These are phyloP conservation scores for Heterobasidion parviporum DNA, from an alignment of 1,284 basidiomycete genomes.

Conservation along the genomic window DNA sequence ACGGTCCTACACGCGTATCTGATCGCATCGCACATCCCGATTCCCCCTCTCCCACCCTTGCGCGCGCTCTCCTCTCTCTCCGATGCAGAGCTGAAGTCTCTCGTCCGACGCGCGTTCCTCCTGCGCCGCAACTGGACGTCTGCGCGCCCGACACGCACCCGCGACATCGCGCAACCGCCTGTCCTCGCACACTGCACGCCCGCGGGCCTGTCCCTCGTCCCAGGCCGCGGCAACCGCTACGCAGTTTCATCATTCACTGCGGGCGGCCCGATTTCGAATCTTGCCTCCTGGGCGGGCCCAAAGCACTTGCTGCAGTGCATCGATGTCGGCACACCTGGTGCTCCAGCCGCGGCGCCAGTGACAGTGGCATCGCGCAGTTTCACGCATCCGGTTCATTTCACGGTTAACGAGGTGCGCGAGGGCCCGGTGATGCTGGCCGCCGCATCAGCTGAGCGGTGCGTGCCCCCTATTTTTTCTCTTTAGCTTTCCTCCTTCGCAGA, in stretches of 20 bases:
- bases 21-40: slow-evolving; percentile 4
- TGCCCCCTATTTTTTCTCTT: neutral
- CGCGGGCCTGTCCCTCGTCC: neutral
- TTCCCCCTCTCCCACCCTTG: slow-evolving; percentile 4
- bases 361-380: neutral
- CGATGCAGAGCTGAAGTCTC: neutral
- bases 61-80: slow-evolving; percentile 1
- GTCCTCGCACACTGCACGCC: neutral
- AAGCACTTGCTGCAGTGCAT: neutral
- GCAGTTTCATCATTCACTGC: neutral
- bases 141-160: neutral
- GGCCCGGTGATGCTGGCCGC: neutral
- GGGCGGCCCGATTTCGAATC: neutral
- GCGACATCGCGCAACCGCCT: neutral
- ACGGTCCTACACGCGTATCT: slow-evolving; percentile 1
- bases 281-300: neutral
- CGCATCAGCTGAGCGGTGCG: neutral
- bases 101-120: neutral
- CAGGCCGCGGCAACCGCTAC: slow-evolving; percentile 2
- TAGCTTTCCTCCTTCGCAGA: neutral
- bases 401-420: neutral
- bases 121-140: slow-evolving; percentile 6
- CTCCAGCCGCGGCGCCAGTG: neutral
- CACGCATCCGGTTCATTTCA: neutral
- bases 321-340: neutral